Base-by-base conservation (phyloP, 1,284 basidiomycete species). In the Termitomyces sp. region DNA sequence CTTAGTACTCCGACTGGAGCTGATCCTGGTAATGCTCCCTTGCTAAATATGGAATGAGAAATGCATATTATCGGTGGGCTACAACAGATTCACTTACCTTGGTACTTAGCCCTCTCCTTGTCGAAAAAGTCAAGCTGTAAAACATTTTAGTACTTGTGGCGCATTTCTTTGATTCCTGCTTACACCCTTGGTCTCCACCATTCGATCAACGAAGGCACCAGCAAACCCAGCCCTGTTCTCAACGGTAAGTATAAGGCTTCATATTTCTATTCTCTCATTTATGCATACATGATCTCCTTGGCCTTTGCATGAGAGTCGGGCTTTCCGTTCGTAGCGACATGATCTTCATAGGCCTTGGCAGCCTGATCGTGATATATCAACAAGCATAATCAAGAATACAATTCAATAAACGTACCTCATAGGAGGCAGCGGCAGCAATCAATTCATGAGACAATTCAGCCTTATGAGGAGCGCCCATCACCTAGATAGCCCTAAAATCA, bases 391-490 rank as follows among this genome's bases (percentile, higher is more conserved):
- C 13, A 44, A 34, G 21, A 13, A n/a, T n/a, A 34, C 15, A 13
- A 36, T 8, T 9, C 9, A 13, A 1, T 46, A 17, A 33, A 51
- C 56, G 10, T 39, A 73, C 76, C 69, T 78, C 76, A 62, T 72
- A 78, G 1, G 82, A 74, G 45, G 82, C 82, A 55, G 82, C 82
- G 55, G 71, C 82, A 51, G 80, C 82, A 63, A 88, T 79, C 62
- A 86, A 74, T 68, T 88, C 84, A 68, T 88, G 84, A 19, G 83
- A 81, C 50, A 83, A 67, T 55, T 67, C 46, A 10, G 82, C 79
- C 68, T 83, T 73, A 74, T 83, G 82, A 55, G 76, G 77, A 53
- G 74, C 76, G 59, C 73, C 78, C 64, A 58, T 65, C 59, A 76
- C 75, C 78, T 74, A 9, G 49, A 52, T 30, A 13, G 34, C 9